phyloP scores from a whole-genome alignment of 441 rosid species.

The Isatis lusitanica region DNA sequence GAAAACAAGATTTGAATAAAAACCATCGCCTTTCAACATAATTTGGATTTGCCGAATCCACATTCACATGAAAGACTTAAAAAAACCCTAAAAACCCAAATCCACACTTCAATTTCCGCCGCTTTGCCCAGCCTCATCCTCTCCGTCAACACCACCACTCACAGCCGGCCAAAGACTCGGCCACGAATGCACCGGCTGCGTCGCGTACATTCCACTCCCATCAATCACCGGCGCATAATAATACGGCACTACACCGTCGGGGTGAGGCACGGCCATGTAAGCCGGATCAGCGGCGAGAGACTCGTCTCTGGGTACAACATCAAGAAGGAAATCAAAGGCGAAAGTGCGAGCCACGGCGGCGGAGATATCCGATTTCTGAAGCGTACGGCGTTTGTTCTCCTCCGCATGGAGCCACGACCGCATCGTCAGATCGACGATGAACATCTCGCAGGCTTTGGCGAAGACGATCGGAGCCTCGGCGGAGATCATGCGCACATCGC shows the following conservation, averaged over 20 bases:
- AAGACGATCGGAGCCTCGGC: constrained; percentile 11
- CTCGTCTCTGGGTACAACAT: not conserved
- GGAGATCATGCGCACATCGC: constrained; percentile 8
- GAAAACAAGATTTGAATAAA: too few species aligned
- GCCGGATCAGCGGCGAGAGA: not conserved
- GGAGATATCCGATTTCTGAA: constrained; percentile 10
- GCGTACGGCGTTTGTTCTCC: constrained; percentile 8
- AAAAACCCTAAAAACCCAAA: not conserved
- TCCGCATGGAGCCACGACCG: not conserved
- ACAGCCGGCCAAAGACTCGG: not conserved
- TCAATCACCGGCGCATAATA: not conserved
- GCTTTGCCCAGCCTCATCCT: not conserved
- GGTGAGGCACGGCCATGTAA: not conserved
- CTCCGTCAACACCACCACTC: not conserved
- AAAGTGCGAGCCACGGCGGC: not conserved
- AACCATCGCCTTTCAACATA: too few species aligned
- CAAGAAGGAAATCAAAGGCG: constrained; percentile 3
- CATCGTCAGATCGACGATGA: constrained; percentile 9
- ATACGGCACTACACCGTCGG: not conserved
- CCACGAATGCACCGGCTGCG: not conserved
- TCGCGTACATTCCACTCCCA: not conserved
- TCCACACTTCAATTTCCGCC: not conserved
- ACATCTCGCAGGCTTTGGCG: constrained; percentile 29
- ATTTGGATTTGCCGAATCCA: not conserved
- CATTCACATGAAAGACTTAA: not conserved